Percentiles rank a stretch among this genome's conserved stretches.
phyloP scores from a whole-genome alignment of 805 yeast species.

The Sugiyamaella americana region DNA sequence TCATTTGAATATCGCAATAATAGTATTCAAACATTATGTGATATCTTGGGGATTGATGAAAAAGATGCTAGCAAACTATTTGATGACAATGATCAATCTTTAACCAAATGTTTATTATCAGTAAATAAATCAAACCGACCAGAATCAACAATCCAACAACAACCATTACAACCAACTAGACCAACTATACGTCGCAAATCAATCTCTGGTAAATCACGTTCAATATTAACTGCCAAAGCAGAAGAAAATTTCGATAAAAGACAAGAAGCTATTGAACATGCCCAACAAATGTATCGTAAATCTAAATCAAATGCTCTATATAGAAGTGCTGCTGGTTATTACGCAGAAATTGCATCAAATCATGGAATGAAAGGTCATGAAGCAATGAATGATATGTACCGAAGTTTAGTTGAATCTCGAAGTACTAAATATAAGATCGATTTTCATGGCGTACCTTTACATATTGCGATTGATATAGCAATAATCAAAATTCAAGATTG shows the following conservation, averaged over 20 bases:
- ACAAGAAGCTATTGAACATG: conserved; percentile 6
- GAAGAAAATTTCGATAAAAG: conserved; percentile 2
- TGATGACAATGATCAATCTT: conserved; percentile 11
- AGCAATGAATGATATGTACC: conserved; percentile 4
- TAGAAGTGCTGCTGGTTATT: conserved; percentile 20
- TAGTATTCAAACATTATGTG: conserved; percentile 6
- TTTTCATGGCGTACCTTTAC: conserved; percentile 20
- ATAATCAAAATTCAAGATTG: conserved; percentile 9
- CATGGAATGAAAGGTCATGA: conserved; percentile 3
- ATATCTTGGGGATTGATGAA: conserved; percentile 5
- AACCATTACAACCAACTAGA: neutral
- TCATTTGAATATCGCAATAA: neutral
- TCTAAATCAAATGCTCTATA: conserved; percentile 20
- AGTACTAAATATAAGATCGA: conserved; percentile 13
- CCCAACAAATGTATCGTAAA: conserved; percentile 15
- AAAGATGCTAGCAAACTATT: conserved; percentile 12
- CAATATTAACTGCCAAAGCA: neutral
- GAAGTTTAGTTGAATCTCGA: conserved; percentile 7
- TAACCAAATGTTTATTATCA: conserved; percentile 7
- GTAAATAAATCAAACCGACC: neutral
- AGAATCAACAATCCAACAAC: neutral
- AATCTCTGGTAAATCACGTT: neutral
- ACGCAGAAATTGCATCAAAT: conserved; percentile 14
- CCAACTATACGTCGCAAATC: neutral
- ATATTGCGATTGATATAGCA: conserved; percentile 14